Percentiles rank a stretch among this genome's conserved stretches.
Conservation (phyloP, 2,329 filamentous ascomycete genomes). For the Didymella exigua region DNA sequence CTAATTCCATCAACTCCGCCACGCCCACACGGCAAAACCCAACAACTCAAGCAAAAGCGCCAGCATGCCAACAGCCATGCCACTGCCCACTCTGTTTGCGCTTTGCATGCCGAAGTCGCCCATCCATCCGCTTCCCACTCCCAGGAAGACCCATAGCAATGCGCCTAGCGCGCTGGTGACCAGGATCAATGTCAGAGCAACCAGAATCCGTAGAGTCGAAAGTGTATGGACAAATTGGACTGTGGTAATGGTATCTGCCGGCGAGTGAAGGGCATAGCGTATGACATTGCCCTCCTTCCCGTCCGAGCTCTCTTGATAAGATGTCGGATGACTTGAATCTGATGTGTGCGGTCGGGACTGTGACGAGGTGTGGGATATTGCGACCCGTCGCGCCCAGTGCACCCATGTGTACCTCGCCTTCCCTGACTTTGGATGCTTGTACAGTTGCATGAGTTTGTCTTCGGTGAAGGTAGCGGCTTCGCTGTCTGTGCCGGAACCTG, state of each 20-base stretch:
- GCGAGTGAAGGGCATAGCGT: background rate
- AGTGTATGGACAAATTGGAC: constrained; percentile 36
- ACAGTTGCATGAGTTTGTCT: constrained; percentile 46
- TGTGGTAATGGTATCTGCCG: constrained; percentile 22
- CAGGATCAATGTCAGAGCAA: constrained; percentile 25
- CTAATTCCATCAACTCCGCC: constrained; percentile 11
- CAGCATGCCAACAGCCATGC: constrained; percentile 28
- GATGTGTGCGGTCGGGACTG: constrained; percentile 3
- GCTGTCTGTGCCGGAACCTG: constrained; percentile 14
- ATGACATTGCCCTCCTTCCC: constrained; percentile 10
- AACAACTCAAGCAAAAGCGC: constrained; percentile 25
- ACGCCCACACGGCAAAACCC: constrained; percentile 20
- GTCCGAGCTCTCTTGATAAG: constrained; percentile 2
- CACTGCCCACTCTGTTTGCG: constrained; percentile 24
- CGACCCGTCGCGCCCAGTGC: constrained; percentile 49
- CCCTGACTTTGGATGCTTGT: constrained; percentile 39
- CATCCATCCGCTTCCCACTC: constrained; percentile 16
- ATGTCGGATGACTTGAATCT: background rate
- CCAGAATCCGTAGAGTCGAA: constrained; percentile 21
- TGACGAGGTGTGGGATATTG: constrained; percentile 18
- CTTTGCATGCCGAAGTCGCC: constrained; percentile 13
- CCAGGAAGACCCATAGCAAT: constrained; percentile 33
- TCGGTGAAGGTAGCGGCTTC: constrained; percentile 43
- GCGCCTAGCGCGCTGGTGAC: constrained; percentile 20
- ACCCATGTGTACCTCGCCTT: constrained; percentile 52